Conservation (phyloP, 495 filamentous ascomycete genomes). For the Aspergillus panamensis region DNA sequence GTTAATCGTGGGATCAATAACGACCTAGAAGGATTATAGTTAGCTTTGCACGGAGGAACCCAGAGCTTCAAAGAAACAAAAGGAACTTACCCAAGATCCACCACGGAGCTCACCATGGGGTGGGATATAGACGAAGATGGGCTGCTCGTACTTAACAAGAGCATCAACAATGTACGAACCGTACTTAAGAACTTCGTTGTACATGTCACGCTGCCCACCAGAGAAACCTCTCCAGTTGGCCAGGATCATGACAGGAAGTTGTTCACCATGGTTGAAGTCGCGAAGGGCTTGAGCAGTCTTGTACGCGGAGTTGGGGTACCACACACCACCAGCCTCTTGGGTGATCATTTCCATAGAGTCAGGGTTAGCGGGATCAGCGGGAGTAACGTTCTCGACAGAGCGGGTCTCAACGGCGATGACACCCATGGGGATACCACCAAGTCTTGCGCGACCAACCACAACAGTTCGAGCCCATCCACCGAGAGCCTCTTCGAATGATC, state of each 20-base stretch:
- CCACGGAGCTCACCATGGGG: conserved; percentile 95
- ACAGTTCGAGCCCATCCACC: conserved; percentile 97
- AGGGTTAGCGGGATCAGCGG: conserved; percentile 97
- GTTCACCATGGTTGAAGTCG: conserved; percentile 98
- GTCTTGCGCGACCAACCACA: conserved; percentile 91
- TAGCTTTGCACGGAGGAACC: conserved; percentile 18
- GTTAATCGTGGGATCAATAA: conserved; percentile 98
- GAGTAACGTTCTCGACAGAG: conserved; percentile 92
- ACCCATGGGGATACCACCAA: conserved; percentile 97
- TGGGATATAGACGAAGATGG: conserved; percentile 97
- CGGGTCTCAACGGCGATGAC: conserved; percentile 97
- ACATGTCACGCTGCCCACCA: conserved; percentile 98
- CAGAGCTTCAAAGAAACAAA: conserved; percentile 25
- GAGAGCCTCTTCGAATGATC: conserved; percentile 94
- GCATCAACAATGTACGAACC: conserved; percentile 98
- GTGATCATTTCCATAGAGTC: conserved; percentile 94
- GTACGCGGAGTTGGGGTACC: conserved; percentile 99
- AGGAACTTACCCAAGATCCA: conserved; percentile 69
- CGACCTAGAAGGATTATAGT: conserved; percentile 53
- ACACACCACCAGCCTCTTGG: conserved; percentile 95
- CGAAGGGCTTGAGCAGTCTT: conserved; percentile 98
- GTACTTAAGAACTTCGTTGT: conserved; percentile 99
- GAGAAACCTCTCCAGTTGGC: conserved; percentile 99
- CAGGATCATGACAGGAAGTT: conserved; percentile 96
- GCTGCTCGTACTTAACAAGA: conserved; percentile 96